A percentile compares a stretch with the other conserved stretches of the same genome.
phyloP scores from a whole-genome alignment of 2,329 filamentous ascomycete species.

The Fusarium sp. region DNA sequence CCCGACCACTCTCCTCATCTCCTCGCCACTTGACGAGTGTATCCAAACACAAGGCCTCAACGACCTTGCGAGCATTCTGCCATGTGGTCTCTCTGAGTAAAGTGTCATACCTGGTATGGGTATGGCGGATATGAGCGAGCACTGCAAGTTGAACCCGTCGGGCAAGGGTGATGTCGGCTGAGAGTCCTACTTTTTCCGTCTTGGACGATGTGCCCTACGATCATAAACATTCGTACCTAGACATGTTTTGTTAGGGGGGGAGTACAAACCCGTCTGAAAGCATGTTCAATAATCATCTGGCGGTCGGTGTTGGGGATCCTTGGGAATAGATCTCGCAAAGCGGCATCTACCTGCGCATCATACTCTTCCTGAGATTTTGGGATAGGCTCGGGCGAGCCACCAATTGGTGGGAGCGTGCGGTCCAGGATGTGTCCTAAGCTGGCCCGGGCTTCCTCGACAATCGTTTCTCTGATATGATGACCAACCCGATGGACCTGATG shows the following conservation, averaged over 20 bases:
- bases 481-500: slow-evolving; percentile 70
- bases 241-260: slow-evolving; percentile 10
- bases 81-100: slow-evolving; percentile 69
- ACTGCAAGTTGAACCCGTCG: slow-evolving; percentile 74
- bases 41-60: slow-evolving; percentile 71
- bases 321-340: slow-evolving; percentile 72
- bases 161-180: slow-evolving; percentile 65
- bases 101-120: slow-evolving; percentile 73
- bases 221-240: slow-evolving; percentile 28
- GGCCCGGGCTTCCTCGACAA: slow-evolving; percentile 66
- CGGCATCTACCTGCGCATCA: slow-evolving; percentile 70
- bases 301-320: slow-evolving; percentile 74
- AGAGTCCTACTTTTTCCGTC: slow-evolving; percentile 69
- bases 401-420: slow-evolving; percentile 27
- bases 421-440: slow-evolving; percentile 43
- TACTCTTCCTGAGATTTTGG: slow-evolving; percentile 70
- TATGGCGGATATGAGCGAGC: slow-evolving; percentile 74
- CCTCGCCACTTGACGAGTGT: slow-evolving; percentile 78
- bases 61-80: slow-evolving; percentile 69
- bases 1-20: slow-evolving; percentile 75
- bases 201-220: slow-evolving; percentile 62
- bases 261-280: slow-evolving; percentile 69
- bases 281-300: slow-evolving; percentile 70
- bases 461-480: slow-evolving; percentile 69
- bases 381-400: slow-evolving; percentile 66